Evolutionary conservation across 1,284 basidiomycete genomes (phyloP).

Genomic region (Bondarzewia mesenterica): DNA sequence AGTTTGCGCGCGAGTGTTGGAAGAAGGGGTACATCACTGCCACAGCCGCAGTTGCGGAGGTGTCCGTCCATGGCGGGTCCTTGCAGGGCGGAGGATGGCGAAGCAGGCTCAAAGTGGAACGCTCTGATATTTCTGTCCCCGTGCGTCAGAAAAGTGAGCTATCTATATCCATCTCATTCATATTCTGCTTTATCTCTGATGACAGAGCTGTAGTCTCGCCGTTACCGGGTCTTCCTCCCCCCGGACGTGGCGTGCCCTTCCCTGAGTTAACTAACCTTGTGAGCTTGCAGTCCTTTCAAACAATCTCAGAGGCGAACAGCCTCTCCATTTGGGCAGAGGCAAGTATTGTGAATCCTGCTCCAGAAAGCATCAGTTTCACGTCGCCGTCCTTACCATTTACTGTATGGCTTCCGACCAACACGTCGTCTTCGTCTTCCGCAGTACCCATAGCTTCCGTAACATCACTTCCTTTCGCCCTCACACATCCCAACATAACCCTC

Average conservation of each 20-base stretch:
- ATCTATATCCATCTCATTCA: too few species aligned
- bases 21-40: conserved; percentile 38
- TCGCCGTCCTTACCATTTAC: conserved; percentile 52
- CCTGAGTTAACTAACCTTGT: conserved; percentile 52
- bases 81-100: too few species aligned
- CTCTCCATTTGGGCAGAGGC: conserved; percentile 45
- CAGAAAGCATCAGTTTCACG: too few species aligned
- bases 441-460: conserved; percentile 46
- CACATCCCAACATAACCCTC: conserved; percentile 61
- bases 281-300: conserved; percentile 46
- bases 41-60: conserved; percentile 31
- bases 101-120: too few species aligned
- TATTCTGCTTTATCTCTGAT: too few species aligned
- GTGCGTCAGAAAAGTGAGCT: too few species aligned
- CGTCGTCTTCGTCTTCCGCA: conserved; percentile 16
- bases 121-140: too few species aligned
- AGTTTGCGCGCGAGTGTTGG: conserved; percentile 57
- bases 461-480: conserved; percentile 47
- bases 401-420: conserved; percentile 38
- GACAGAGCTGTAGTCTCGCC: conserved; percentile 40
- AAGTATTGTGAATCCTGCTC: conserved; percentile 51
- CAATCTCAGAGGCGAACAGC: conserved; percentile 33
- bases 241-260: conserved; percentile 40
- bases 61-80: conserved; percentile 44
- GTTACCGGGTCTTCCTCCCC: conserved; percentile 57